phyloP scores from a whole-genome alignment of 805 yeast species.

The Candida jianshihensis region DNA sequence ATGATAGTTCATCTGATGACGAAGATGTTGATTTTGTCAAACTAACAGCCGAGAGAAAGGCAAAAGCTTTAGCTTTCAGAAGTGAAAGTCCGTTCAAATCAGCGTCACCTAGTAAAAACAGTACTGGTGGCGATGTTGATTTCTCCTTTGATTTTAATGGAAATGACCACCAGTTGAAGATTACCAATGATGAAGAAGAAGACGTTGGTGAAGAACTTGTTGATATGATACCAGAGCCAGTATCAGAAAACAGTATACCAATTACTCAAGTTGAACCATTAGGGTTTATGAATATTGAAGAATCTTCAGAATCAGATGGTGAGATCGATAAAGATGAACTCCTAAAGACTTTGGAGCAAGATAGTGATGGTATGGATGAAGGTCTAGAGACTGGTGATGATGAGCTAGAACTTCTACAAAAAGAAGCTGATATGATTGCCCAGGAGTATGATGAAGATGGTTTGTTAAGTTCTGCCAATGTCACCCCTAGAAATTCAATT shows the following conservation, averaged over 20 bases:
- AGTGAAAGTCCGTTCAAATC: slow-evolving; percentile 26
- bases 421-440: slow-evolving; percentile 37
- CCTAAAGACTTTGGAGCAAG: slow-evolving; percentile 28
- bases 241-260: slow-evolving; percentile 11
- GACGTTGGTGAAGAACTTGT: slow-evolving; percentile 55
- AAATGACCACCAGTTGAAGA: slow-evolving; percentile 30
- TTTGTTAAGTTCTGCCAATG: slow-evolving; percentile 19
- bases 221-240: slow-evolving; percentile 9
- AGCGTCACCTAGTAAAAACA: slow-evolving; percentile 8
- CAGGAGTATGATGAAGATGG: slow-evolving; percentile 29
- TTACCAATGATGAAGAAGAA: slow-evolving; percentile 33
- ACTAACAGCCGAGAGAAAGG: slow-evolving; percentile 62
- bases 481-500: slow-evolving; percentile 27
- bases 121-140: slow-evolving; percentile 28
- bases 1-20: slow-evolving; percentile 48
- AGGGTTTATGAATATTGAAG: slow-evolving; percentile 20
- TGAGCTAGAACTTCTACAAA: slow-evolving; percentile 29
- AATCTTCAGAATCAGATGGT: slow-evolving; percentile 44
- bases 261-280: slow-evolving; percentile 14
- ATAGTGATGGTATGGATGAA: slow-evolving; percentile 28
- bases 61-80: slow-evolving; percentile 40
- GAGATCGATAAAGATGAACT: slow-evolving; percentile 49
- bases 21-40: slow-evolving; percentile 67
- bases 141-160: slow-evolving; percentile 36
- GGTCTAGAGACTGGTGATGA: slow-evolving; percentile 29